phyloP scores from a whole-genome alignment of 148 eudicot species.

The Oxyria digyna region DNA sequence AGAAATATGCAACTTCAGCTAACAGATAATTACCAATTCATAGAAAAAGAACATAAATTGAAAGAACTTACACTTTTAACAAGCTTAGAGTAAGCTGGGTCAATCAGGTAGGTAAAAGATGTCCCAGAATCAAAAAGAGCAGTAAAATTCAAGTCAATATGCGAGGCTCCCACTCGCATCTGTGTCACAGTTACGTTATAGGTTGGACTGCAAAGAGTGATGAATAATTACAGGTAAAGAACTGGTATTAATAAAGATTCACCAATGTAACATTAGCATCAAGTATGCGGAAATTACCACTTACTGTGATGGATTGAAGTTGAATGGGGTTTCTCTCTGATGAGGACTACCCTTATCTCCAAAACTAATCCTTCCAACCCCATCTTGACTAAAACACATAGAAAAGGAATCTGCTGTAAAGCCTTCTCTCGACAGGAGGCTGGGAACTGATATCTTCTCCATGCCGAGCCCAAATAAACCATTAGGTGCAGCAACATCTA shows the following conservation, averaged over 20 bases:
- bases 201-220: constrained; percentile 49
- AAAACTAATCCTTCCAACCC: constrained; percentile 79
- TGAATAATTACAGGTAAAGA: not conserved
- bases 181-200: constrained; percentile 63
- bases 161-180: constrained; percentile 50
- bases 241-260: not conserved
- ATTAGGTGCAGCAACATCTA: constrained; percentile 90
- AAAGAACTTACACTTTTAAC: constrained; percentile 35
- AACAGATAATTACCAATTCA: not conserved
- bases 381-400: constrained; percentile 90
- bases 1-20: not conserved
- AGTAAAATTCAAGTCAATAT: constrained; percentile 40
- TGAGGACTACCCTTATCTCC: constrained; percentile 78
- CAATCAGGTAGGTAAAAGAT: constrained; percentile 73
- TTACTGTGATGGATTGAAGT: constrained; percentile 66
- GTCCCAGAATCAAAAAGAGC: constrained; percentile 92
- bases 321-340: constrained; percentile 70
- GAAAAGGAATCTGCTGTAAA: constrained; percentile 77
- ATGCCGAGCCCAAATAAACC: constrained; percentile 93
- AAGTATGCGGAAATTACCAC: constrained; percentile 37
- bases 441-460: constrained; percentile 88
- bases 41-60: not conserved
- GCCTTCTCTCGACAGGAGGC: constrained; percentile 65
- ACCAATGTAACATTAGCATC: constrained; percentile 8
- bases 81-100: constrained; percentile 50